Evolutionary conservation across 176 grass and related monocot genomes (phyloP), one percentile per base, ranked within the genome.

Genomic region (Cocos nucifera): DNA sequence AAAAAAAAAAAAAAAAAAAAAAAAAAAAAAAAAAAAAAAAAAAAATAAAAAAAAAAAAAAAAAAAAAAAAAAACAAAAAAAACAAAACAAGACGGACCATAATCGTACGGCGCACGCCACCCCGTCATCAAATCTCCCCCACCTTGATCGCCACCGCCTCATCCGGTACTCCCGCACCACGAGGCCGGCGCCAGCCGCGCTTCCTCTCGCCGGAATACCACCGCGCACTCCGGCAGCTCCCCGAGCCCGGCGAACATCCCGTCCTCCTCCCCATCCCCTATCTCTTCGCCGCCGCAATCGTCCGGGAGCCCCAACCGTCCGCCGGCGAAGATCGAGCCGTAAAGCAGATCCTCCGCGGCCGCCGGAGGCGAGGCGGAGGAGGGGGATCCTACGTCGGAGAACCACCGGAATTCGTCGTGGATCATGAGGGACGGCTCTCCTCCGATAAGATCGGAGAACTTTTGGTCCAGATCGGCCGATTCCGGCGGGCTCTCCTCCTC

Each of bases 141-240:
- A n/a, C 3, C 28, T 5, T 30, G 10, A 44, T 44, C 35, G 35
- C 10, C 35, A 9, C 9, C 35, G 35, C 35, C 9, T 44, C 35
- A 44, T 44, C 9, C 35, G 35, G 35, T 44, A 12, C 35, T 44
- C 35, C 73, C 77, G 51, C 83, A 82, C 57, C 78, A 79, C 26
- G 83, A 74, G 59, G 74, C 73, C 2, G 80, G 64, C 5, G 77
- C 56, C 3, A 85, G 53, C 66, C 76, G 71, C 52, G 53, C 75
- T 73, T 19, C 57, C 53, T 22, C 73, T n/a, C 81, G 78, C 15
- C 84, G 84, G 54, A 89, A 88, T 50, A 93, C 94, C 23, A 93
- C 22, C 44, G 87, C 79, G 69, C 82, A 98, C 70, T 98, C 93
- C 7, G 94, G 94, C 63, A 98, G 84, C 73, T 93, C 88, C 10